Evolutionary conservation across 78 protist species (phyloP).

Genomic region (Protostelium mycophagum): DNA sequence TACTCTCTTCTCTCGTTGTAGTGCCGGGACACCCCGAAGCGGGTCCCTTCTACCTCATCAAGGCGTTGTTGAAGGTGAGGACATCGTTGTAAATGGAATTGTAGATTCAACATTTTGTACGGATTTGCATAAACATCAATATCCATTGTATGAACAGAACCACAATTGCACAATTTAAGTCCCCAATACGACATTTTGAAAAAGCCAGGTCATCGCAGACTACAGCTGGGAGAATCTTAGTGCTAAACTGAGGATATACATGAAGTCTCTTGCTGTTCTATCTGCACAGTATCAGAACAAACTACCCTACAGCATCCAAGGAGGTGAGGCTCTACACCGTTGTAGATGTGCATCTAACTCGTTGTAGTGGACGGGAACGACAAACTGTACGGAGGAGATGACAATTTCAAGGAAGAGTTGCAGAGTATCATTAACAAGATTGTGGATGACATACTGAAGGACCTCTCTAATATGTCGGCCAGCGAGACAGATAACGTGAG

Average conservation of each 20-base stretch:
- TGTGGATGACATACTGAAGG: background rate
- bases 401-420: background rate
- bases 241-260: conserved; percentile 14
- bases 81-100: background rate
- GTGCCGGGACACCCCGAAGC: conserved; percentile 86
- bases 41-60: conserved; percentile 70
- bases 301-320: background rate
- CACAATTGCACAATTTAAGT: background rate
- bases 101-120: background rate
- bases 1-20: conserved; percentile 45
- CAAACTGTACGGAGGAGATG: background rate
- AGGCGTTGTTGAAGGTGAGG: conserved; percentile 59
- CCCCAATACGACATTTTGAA: no score
- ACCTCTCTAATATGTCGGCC: background rate
- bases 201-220: conserved; percentile 22
- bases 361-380: background rate
- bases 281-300: conserved; percentile 1
- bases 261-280: conserved; percentile 29
- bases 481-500: background rate
- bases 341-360: background rate
- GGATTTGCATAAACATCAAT: background rate
- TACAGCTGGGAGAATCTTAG: conserved; percentile 35
- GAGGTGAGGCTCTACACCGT: background rate
- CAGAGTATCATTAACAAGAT: background rate
- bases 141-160: conserved; percentile 11